Conservation (phyloP, 331 rosid genomes). For the Phaseolus coccineus region DNA sequence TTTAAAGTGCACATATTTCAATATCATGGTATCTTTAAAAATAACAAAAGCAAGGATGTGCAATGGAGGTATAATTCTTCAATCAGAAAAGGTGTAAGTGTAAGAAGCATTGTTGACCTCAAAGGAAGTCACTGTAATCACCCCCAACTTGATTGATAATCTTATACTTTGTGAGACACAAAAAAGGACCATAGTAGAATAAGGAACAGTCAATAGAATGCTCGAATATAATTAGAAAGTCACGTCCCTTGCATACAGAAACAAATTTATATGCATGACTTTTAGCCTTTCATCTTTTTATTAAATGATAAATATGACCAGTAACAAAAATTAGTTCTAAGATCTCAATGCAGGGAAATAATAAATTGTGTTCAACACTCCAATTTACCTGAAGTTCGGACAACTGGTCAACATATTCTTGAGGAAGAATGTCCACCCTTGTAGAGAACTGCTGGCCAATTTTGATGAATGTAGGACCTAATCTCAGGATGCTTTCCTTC, state of each 20-base stretch:
- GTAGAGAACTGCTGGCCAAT: slow-evolving; percentile 52
- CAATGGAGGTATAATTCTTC: not conserved
- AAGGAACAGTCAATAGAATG: slow-evolving; percentile 14
- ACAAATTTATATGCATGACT: not conserved
- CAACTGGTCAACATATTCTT: slow-evolving; percentile 50
- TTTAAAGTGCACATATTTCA: not conserved
- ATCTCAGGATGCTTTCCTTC: slow-evolving; percentile 85
- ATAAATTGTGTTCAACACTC: slow-evolving; percentile 32
- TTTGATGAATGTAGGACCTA: slow-evolving; percentile 78
- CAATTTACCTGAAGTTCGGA: slow-evolving; percentile 47
- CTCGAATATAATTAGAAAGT: not conserved
- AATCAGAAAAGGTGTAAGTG: not conserved
- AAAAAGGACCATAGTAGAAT: slow-evolving; percentile 10
- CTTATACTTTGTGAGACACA: not conserved
- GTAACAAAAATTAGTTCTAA: slow-evolving; percentile 19
- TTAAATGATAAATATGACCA: not conserved
- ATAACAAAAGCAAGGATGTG: not conserved
- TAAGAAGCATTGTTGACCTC: not conserved
- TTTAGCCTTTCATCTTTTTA: not conserved
- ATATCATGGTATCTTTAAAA: not conserved
- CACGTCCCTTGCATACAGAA: slow-evolving; percentile 4
- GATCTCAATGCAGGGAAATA: slow-evolving; percentile 14
- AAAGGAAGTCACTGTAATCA: not conserved
- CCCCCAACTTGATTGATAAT: not conserved
- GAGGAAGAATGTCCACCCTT: slow-evolving; percentile 51